Evolutionary conservation across 495 filamentous ascomycete species (phyloP).

Genomic region (Penicillium cinerascens): DNA sequence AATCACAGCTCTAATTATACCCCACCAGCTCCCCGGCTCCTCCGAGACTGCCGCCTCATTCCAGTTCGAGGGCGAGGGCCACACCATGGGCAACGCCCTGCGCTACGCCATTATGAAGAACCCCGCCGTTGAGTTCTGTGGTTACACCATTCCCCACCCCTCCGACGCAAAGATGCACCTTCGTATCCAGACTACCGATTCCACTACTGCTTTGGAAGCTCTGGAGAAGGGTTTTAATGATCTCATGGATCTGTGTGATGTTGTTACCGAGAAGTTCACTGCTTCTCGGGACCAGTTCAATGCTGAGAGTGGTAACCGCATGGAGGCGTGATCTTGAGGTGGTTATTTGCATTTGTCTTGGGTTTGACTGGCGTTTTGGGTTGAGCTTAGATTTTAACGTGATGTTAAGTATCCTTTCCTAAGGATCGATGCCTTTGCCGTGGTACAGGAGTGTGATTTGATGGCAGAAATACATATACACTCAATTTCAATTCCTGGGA

Average conservation of each 20-base stretch:
- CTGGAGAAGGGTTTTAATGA: constrained; percentile 87
- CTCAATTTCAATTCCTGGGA: no score
- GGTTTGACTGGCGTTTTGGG: not conserved
- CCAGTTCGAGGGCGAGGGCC: constrained; percentile 86
- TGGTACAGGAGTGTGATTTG: no score
- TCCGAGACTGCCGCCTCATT: constrained; percentile 73
- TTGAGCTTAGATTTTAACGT: not conserved
- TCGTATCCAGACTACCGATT: constrained; percentile 90
- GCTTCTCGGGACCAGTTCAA: constrained; percentile 61
- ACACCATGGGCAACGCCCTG: constrained; percentile 92
- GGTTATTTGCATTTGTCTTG: constrained; percentile 17
- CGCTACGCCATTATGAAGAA: constrained; percentile 98
- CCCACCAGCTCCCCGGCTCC: constrained; percentile 61
- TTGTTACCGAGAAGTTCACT: constrained; percentile 82
- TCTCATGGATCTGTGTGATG: constrained; percentile 85
- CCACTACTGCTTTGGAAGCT: constrained; percentile 74
- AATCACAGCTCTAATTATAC: not conserved
- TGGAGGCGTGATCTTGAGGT: constrained; percentile 28
- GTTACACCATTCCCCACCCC: constrained; percentile 96
- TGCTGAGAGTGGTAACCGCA: constrained; percentile 34
- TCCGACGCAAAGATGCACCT: constrained; percentile 96
- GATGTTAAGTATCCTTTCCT: not conserved
- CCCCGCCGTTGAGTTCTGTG: constrained; percentile 94
- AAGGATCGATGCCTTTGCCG: no score
- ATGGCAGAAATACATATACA: no score